phyloP scores from a whole-genome alignment of 768 basidiomycete genomes.

The Lactifluus rugatus region DNA sequence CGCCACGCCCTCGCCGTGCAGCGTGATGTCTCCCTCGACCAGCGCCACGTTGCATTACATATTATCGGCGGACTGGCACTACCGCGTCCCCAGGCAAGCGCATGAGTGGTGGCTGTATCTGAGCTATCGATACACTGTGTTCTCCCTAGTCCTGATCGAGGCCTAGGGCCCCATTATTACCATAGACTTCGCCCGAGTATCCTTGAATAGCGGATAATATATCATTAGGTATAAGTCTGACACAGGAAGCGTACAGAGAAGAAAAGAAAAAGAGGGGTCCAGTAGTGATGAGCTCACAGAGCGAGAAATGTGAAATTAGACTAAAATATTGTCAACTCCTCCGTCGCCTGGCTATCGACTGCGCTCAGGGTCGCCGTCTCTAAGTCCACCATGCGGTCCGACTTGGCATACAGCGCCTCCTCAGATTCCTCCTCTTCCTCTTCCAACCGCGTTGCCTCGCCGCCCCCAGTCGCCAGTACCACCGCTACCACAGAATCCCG shows the following conservation, averaged over 20 bases:
- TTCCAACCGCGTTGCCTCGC: background rate
- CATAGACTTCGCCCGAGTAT: background rate
- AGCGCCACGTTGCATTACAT: constrained; percentile 32
- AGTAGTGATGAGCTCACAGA: background rate
- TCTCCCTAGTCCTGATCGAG: background rate
- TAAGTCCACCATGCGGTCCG: background rate
- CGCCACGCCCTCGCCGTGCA: constrained; percentile 34
- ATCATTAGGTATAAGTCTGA: background rate
- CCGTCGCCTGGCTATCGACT: constrained; percentile 14
- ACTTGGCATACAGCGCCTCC: background rate
- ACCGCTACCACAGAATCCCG: background rate
- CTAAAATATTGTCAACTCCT: constrained; percentile 1
- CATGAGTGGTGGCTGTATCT: background rate
- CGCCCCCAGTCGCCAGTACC: background rate
- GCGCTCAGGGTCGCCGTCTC: background rate
- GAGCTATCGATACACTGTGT: background rate
- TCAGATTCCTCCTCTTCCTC: background rate
- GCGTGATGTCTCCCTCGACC: constrained; percentile 32
- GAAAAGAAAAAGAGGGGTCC: background rate
- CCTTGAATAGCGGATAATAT: background rate
- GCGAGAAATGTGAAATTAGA: background rate
- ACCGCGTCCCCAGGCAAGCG: background rate
- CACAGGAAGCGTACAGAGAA: background rate
- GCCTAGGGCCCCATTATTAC: background rate
- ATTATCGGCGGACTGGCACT: constrained; percentile 26